A percentile compares a stretch with the other conserved stretches of the same genome.
phyloP scores from a whole-genome alignment of 2,329 filamentous ascomycete species.

The Aspergillus fructus region DNA sequence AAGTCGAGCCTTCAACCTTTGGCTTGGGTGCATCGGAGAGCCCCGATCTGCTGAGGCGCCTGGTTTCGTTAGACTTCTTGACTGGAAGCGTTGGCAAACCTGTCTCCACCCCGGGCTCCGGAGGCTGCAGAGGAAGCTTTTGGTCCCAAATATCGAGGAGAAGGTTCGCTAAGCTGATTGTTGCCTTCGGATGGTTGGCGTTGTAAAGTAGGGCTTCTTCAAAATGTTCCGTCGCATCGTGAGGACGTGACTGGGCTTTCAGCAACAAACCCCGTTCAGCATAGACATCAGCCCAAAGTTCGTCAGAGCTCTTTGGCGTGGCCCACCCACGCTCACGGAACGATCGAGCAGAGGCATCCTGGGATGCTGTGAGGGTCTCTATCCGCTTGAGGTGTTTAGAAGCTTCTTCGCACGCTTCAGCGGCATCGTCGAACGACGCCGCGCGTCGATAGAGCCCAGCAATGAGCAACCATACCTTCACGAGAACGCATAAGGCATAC shows the following conservation, averaged over 20 bases:
- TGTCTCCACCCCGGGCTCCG: conserved; percentile 29
- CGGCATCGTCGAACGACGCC: conserved; percentile 74
- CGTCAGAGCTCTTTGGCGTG: conserved; percentile 75
- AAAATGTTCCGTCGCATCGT: conserved; percentile 72
- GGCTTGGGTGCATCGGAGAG: background rate
- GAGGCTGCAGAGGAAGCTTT: conserved; percentile 40
- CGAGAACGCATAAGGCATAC: conserved; percentile 59
- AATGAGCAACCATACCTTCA: conserved; percentile 87
- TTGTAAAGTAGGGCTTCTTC: conserved; percentile 79
- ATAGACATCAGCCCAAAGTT: conserved; percentile 80
- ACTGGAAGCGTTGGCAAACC: conserved; percentile 26
- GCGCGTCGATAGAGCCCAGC: conserved; percentile 84
- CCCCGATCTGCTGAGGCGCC: background rate
- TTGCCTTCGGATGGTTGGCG: conserved; percentile 76
- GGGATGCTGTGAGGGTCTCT: conserved; percentile 64
- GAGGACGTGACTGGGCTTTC: conserved; percentile 60
- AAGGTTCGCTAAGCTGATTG: conserved; percentile 78
- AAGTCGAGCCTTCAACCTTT: background rate
- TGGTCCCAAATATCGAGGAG: conserved; percentile 78
- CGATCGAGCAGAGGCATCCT: conserved; percentile 62
- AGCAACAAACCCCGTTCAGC: conserved; percentile 72
- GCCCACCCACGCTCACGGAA: conserved; percentile 72
- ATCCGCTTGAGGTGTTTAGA: conserved; percentile 70
- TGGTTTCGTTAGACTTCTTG: conserved; percentile 5
- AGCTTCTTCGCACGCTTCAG: conserved; percentile 78